phyloP scores from a whole-genome alignment of 2,329 filamentous ascomycete species.

The Fusarium multiceps region DNA sequence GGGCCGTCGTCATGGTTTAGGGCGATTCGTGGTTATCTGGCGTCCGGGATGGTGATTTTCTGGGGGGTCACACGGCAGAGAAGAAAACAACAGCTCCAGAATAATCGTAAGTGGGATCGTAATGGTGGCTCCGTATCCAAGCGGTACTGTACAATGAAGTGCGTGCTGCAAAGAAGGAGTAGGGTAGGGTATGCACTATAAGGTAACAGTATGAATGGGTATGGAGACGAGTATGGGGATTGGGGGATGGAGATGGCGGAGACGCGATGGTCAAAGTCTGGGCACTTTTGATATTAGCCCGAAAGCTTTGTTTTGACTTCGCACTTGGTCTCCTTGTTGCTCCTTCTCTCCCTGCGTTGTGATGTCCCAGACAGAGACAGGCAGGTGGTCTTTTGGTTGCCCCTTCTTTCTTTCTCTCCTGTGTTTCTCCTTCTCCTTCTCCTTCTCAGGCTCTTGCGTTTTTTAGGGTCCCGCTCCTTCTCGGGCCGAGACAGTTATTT shows the following conservation, averaged over 20 bases:
- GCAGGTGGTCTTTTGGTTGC: background rate
- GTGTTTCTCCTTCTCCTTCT: background rate
- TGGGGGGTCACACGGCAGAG: constrained; percentile 14
- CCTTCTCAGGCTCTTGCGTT: constrained; percentile 12
- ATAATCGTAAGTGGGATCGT: constrained; percentile 8
- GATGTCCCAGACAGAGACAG: background rate
- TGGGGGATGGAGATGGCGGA: constrained; percentile 18
- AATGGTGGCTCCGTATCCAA: constrained; percentile 15
- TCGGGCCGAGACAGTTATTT: constrained; percentile 36
- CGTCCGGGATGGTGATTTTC: constrained; percentile 1
- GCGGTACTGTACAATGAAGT: constrained; percentile 1
- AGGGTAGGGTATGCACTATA: background rate
- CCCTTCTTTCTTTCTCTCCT: background rate
- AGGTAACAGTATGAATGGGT: constrained; percentile 9
- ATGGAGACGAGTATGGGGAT: constrained; percentile 9
- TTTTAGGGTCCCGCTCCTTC: constrained; percentile 31
- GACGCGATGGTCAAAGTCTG: constrained; percentile 22
- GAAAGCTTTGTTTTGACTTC: constrained; percentile 26
- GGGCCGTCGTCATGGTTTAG: constrained; percentile 44
- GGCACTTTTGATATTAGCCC: constrained; percentile 28
- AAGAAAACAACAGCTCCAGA: constrained; percentile 14
- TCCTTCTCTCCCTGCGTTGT: background rate
- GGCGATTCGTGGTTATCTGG: constrained; percentile 23
- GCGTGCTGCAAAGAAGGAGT: constrained; percentile 1
- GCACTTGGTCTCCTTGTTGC: constrained; percentile 9